Conservation (phyloP, 139 green algal genomes). For the Auxenochlorella pyrenoidosa region DNA sequence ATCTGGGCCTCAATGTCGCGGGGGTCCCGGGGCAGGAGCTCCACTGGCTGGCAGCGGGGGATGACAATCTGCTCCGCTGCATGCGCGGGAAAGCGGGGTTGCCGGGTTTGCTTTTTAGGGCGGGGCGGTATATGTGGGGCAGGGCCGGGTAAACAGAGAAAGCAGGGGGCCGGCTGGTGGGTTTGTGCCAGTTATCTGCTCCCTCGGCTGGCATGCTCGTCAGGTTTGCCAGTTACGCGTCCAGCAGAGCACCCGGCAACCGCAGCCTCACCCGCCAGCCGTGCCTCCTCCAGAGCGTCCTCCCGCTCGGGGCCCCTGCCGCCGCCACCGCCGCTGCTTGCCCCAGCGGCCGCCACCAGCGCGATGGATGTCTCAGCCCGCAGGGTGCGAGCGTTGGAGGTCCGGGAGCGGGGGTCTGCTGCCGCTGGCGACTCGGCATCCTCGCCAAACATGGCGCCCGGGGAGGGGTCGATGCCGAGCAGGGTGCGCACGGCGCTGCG, state of each 20-base stretch:
- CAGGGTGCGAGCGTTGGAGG: constrained; percentile 23
- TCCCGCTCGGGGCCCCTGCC: constrained; percentile 11
- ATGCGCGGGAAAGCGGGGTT: background rate
- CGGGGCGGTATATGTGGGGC: background rate
- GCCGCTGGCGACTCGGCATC: constrained; percentile 11
- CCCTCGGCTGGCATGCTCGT: background rate
- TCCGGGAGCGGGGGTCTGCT: constrained; percentile 1
- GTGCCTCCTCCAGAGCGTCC: constrained; percentile 71
- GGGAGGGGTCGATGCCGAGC: constrained; percentile 72
- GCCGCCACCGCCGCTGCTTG: background rate
- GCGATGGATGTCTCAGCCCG: constrained; percentile 24
- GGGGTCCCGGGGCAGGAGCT: constrained; percentile 64
- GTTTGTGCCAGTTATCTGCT: background rate
- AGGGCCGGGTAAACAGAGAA: background rate
- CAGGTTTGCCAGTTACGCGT: background rate
- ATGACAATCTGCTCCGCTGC: constrained; percentile 64
- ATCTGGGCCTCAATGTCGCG: constrained; percentile 52
- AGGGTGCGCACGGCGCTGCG: constrained; percentile 67
- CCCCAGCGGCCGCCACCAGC: background rate
- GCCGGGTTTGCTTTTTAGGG: background rate
- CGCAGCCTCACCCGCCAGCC: constrained; percentile 36
- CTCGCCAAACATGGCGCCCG: constrained; percentile 43
- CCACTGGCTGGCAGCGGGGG: constrained; percentile 59
- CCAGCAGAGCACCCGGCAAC: background rate
- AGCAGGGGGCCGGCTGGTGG: background rate